Evolutionary conservation across 495 filamentous ascomycete species (phyloP).

Genomic region (Podospora anserina): DNA sequence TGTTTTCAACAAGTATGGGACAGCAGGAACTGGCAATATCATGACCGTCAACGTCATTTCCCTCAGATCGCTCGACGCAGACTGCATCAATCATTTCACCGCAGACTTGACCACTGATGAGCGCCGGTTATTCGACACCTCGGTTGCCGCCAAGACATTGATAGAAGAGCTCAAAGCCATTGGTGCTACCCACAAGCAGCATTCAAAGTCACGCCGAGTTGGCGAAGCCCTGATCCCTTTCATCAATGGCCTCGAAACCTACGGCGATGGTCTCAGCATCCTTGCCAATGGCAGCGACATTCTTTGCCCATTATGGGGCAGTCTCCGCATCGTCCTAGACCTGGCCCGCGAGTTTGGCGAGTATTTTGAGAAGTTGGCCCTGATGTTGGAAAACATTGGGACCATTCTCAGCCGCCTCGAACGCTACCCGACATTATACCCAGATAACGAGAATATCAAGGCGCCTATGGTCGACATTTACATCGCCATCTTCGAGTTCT

Average conservation of each 20-base stretch:
- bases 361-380: constrained; percentile 19
- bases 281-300: constrained; percentile 19
- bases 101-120: not conserved
- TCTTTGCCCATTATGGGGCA: constrained; percentile 19
- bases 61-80: not conserved
- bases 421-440: constrained; percentile 13
- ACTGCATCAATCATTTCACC: not conserved
- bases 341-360: constrained; percentile 19
- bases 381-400: constrained; percentile 16
- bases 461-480: constrained; percentile 10
- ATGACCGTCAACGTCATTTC: not conserved
- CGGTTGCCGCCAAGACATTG: not conserved
- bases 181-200: not conserved
- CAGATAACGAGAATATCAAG: constrained; percentile 14
- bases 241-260: constrained; percentile 16
- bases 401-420: constrained; percentile 11
- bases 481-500: constrained; percentile 16
- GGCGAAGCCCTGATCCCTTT: constrained; percentile 14
- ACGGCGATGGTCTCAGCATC: constrained; percentile 13
- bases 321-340: constrained; percentile 10
- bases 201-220: constrained; percentile 5
- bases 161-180: not conserved
- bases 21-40: not conserved
- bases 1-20: not conserved
- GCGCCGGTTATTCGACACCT: not conserved